phyloP scores from a whole-genome alignment of 225 moss, liverwort and hornwort species.

The Lunularia cruciata region DNA sequence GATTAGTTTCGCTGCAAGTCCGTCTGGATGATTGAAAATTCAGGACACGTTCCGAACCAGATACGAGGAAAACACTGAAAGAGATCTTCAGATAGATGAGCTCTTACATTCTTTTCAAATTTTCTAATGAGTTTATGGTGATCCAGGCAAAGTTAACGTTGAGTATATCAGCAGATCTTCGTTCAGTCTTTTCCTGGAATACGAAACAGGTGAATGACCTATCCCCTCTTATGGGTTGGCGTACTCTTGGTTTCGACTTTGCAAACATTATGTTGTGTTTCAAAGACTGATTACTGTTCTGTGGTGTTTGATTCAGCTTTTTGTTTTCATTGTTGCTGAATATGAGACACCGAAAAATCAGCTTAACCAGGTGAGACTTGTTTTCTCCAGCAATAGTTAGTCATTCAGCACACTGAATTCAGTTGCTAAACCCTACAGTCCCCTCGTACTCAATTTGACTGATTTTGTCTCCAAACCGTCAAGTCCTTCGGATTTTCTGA shows the following conservation, averaged over 20 bases:
- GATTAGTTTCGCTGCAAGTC: too few relatives aligned
- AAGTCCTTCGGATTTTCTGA: too few relatives aligned
- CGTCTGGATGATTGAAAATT: too few relatives aligned
- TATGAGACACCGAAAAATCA: constrained; percentile 76
- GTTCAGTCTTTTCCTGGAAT: constrained; percentile 96
- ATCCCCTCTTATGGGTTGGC: neutral
- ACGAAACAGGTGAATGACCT: constrained; percentile 69
- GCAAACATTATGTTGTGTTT: neutral
- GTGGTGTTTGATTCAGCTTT: constrained; percentile 46
- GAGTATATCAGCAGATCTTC: constrained; percentile 82
- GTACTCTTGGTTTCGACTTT: neutral
- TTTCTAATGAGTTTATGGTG: neutral
- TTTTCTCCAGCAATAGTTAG: too few relatives aligned
- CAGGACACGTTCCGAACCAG: too few relatives aligned
- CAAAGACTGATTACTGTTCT: neutral
- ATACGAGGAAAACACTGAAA: too few relatives aligned
- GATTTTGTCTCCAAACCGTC: too few relatives aligned
- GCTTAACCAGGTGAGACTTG: constrained; percentile 62
- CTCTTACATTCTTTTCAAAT: neutral
- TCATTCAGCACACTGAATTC: too few relatives aligned
- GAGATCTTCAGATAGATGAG: too few relatives aligned
- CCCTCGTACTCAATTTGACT: too few relatives aligned
- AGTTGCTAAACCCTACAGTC: too few relatives aligned
- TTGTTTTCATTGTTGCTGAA: constrained; percentile 90
- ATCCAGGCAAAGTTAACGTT: constrained; percentile 61